Conservation (phyloP, 2,329 filamentous ascomycete genomes). For the Clarireedia paspali region DNA sequence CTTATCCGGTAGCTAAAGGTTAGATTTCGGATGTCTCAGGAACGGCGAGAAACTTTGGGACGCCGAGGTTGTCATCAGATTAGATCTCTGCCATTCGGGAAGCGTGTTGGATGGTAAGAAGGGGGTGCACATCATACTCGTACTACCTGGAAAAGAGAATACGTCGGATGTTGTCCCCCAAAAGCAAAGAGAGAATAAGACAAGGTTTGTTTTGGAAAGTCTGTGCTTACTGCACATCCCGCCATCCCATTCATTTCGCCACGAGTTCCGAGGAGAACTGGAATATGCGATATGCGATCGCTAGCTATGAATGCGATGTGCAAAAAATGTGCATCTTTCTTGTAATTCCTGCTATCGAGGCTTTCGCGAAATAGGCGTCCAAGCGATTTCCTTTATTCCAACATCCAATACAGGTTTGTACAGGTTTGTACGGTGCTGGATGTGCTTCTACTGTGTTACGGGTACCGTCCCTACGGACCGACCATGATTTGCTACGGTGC, state of each 20-base stretch:
- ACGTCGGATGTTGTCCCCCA: neutral
- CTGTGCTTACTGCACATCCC: conserved; percentile 5
- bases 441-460: neutral
- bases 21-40: neutral
- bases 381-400: neutral
- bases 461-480: conserved; percentile 11
- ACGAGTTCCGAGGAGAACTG: conserved; percentile 5
- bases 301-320: neutral
- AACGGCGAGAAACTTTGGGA: too few species aligned
- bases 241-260: neutral
- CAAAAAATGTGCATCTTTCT: conserved; percentile 1
- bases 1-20: neutral
- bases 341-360: neutral
- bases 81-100: neutral
- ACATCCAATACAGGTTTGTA: neutral
- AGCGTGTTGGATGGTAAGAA: too few species aligned
- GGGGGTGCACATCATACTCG: neutral
- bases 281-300: neutral
- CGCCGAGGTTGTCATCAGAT: conserved; percentile 1
- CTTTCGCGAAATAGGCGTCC: neutral
- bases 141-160: neutral
- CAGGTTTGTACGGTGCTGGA: neutral
- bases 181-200: neutral
- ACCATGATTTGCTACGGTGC: neutral
- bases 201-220: neutral